Base-by-base conservation (phyloP, 2,329 filamentous ascomycete genomes). In the Chaetomium strumarium region DNA sequence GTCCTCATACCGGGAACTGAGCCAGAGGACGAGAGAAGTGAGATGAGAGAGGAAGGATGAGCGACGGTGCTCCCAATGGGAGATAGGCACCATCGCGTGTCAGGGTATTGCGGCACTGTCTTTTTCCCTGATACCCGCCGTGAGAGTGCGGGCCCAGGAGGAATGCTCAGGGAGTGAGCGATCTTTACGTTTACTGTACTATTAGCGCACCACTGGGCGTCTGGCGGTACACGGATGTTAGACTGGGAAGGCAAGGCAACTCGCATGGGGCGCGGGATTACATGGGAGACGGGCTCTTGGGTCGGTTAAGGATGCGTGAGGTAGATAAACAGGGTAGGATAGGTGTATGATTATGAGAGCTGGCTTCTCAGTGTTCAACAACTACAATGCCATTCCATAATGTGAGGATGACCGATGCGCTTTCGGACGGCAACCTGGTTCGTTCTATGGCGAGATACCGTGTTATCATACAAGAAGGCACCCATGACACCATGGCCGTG, bases 391-490 rank as follows among this genome's bases (percentile, higher is more conserved):
- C 24, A 7, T 24, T 24, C n/a, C n/a, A 14, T 34, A 3, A 34
- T 11, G 2, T 14, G 12, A 16, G 10, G 19, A 33, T 37, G 33
- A 6, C 16, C 24, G 13, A 10, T 17, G n/a, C 16, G 12, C 34
- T 14, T 3, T 13, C n/a, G 13, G 5, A 47, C 37, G 43, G 44
- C 20, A 52, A 52, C 38, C 42, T 19, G 44, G 19, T 47, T 43
- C 38, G 31, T 52, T 47, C 44, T 52, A 47, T 52, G 24, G n/a
- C n/a, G 13, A 14, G 7, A 37, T 13, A 37, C 14, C 7, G n/a
- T 14, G 4, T 8, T 8, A 37, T 37, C 34, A n/a, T 37, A 37
- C 34, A 37, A 8, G 13, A 8, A 14, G 13, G 12, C 34, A n/a
- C 14, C 14, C 12, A 16, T n/a, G 13, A 3, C 34, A 14, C 14